Evolutionary conservation across 768 basidiomycete genomes (phyloP), one percentile per base, ranked within the genome.

Genomic region (Tylopilus subfusipes): DNA sequence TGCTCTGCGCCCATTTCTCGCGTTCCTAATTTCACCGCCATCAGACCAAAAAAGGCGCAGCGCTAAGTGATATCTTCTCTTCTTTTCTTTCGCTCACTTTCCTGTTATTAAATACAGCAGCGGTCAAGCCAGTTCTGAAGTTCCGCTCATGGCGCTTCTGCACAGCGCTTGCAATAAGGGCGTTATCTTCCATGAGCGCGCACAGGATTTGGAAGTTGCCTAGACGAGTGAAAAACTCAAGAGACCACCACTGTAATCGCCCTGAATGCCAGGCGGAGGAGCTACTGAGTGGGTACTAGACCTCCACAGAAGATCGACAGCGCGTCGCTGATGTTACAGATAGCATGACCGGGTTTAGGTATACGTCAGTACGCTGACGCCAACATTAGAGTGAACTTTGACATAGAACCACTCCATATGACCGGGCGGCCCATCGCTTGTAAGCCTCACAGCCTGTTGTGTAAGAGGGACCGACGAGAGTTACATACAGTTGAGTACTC

Each of bases 151-250:
- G 69, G 5, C 60, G 62, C 18, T 67, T 67, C 10, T 53, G 60
- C 16, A 71, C 19, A 70, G 77, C 73, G 2, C 76, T 73, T 0
- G 80, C 78, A 18, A 87, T 78, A 2, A 79, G 51, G 0, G 72
- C 58, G 52, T 83, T 86, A 10, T 79, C 73, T 29, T 82, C 76
- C 76, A 48, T 39, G 5, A 42, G 36, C 36, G n/a, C 78, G 11
- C 74, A 76, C 8, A 87, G 77, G 1, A 76, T 53, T 34, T 77
- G 70, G 2, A 74, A 73, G 63, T 85, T 77, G 11, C 78, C 80
- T 0, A 85, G 85, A 21, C 87, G 75, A 0, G 78, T 82, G 70
- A 88, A 87, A 68, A 80, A 88, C 0, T 84, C 85, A 11, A 87
- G 69, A 5, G 86, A 88, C 80, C 82, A 87, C 8, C 86, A 76